A percentile compares a stretch with the other conserved stretches of the same genome.
Evolutionary conservation across 2,329 filamentous ascomycete species (phyloP).

Genomic region (Verticillium tricorpus): DNA sequence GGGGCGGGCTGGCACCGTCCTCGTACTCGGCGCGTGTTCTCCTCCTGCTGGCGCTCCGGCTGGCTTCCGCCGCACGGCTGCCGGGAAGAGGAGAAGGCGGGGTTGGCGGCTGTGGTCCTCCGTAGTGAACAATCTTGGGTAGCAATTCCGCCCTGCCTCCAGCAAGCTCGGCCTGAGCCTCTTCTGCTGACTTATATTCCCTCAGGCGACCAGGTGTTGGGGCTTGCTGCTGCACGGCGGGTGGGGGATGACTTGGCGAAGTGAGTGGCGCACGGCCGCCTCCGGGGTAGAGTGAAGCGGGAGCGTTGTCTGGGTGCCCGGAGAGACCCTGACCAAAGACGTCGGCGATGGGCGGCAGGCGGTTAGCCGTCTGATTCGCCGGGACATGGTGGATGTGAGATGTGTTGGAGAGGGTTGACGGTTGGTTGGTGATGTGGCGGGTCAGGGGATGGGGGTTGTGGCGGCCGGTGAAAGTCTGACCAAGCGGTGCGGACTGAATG

Average conservation of each 20-base stretch:
- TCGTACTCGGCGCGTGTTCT: slow-evolving; percentile 88
- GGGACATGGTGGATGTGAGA: slow-evolving; percentile 90
- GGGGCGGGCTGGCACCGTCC: slow-evolving; percentile 80
- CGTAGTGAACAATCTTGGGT: slow-evolving; percentile 93
- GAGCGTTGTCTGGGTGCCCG: slow-evolving; percentile 51
- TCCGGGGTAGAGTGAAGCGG: slow-evolving; percentile 52
- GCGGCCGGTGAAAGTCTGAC: slow-evolving; percentile 92
- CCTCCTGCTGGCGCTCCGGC: slow-evolving; percentile 62
- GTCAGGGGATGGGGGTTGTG: slow-evolving; percentile 73
- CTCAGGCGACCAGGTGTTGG: slow-evolving; percentile 62
- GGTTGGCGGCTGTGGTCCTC: slow-evolving; percentile 87
- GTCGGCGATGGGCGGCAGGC: slow-evolving; percentile 88
- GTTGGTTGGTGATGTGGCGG: slow-evolving; percentile 74
- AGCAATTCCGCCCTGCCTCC: slow-evolving; percentile 89
- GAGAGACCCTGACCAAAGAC: slow-evolving; percentile 82
- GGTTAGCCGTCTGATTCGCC: slow-evolving; percentile 83
- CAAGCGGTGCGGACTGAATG: slow-evolving; percentile 91
- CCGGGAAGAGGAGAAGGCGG: slow-evolving; percentile 73
- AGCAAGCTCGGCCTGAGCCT: slow-evolving; percentile 84
- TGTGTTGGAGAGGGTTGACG: slow-evolving; percentile 75
- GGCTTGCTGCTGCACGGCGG: slow-evolving; percentile 37
- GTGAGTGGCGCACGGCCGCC: slow-evolving; percentile 63
- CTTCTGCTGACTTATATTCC: slow-evolving; percentile 93
- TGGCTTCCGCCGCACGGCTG: slow-evolving; percentile 39
- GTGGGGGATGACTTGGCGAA: slow-evolving; percentile 70